phyloP scores from a whole-genome alignment of 2,329 filamentous ascomycete genomes.

The Zymoseptoria crescenta region DNA sequence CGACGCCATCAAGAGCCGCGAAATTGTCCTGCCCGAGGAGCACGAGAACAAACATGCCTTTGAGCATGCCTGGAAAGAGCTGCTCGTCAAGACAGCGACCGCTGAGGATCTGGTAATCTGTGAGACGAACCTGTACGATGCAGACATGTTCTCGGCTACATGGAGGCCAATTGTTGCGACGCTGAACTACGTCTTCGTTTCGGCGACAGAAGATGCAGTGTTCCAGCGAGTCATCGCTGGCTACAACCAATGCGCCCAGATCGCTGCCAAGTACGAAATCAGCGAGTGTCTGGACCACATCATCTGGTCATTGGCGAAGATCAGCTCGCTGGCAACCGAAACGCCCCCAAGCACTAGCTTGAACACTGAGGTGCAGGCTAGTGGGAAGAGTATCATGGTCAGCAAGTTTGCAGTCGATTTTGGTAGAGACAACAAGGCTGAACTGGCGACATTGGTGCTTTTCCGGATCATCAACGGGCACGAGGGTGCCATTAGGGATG shows the following conservation, averaged over 20 bases:
- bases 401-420: conserved; percentile 95
- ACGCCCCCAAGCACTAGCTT: conserved; percentile 71
- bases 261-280: conserved; percentile 75
- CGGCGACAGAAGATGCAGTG: conserved; percentile 90
- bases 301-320: conserved; percentile 79
- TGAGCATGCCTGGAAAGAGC: conserved; percentile 94
- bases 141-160: conserved; percentile 93
- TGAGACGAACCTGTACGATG: conserved; percentile 89
- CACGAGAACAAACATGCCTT: conserved; percentile 96
- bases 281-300: conserved; percentile 88
- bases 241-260: conserved; percentile 91
- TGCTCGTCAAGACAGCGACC: conserved; percentile 74
- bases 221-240: conserved; percentile 89
- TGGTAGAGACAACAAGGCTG: conserved; percentile 84
- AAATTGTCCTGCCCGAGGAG: conserved; percentile 95
- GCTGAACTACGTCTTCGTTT: conserved; percentile 97
- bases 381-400: conserved; percentile 90
- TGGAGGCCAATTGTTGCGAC: conserved; percentile 95
- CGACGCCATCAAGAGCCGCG: conserved; percentile 81
- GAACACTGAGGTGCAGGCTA: conserved; percentile 88
- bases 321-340: conserved; percentile 77
- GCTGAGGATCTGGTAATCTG: conserved; percentile 68
- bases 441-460: conserved; percentile 87
- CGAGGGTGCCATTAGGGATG: conserved; percentile 65
- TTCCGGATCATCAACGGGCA: conserved; percentile 86